These are phyloP conservation scores for Dysphania ambrosioides DNA, from an alignment of 148 eudicot genomes.

Conservation along the genomic window DNA sequence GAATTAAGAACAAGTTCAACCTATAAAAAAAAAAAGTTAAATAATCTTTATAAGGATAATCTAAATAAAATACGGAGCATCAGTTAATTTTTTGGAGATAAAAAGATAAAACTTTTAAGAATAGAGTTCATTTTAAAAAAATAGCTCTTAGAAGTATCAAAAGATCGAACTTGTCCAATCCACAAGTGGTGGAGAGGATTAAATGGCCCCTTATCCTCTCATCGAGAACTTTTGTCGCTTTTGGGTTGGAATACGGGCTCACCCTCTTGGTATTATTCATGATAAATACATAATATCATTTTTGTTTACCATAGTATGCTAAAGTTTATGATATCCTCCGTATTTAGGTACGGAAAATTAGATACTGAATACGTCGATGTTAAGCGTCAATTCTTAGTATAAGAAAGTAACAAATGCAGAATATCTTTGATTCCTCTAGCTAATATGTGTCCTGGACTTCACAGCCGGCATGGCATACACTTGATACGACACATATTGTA, in stretches of 20 bases:
- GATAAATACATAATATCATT: not conserved
- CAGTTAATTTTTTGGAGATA: too few relatives aligned
- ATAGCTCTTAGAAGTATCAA: conserved; percentile 15
- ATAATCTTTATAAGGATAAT: too few relatives aligned
- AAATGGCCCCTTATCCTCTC: conserved; percentile 17
- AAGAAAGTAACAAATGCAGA: not conserved
- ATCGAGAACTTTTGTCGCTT: conserved; percentile 14
- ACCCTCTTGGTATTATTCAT: not conserved
- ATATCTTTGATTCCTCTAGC: not conserved
- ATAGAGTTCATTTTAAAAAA: not conserved
- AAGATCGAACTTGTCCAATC: conserved; percentile 9
- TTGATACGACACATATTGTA: too few relatives aligned
- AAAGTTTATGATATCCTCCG: too few relatives aligned
- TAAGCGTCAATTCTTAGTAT: not conserved
- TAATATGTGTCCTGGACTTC: too few relatives aligned
- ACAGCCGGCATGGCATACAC: too few relatives aligned
- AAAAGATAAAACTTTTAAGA: not conserved
- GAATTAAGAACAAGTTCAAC: too few relatives aligned
- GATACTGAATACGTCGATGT: not conserved
- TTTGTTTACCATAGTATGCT: not conserved
- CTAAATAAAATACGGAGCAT: too few relatives aligned
- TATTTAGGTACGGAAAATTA: not conserved
- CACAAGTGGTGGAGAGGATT: conserved; percentile 22
- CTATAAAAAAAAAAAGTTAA: too few relatives aligned
- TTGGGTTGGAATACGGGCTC: conserved; percentile 20